Evolutionary conservation across 345 rosid species (phyloP).

Genomic region (Raphanus raphanistrum): DNA sequence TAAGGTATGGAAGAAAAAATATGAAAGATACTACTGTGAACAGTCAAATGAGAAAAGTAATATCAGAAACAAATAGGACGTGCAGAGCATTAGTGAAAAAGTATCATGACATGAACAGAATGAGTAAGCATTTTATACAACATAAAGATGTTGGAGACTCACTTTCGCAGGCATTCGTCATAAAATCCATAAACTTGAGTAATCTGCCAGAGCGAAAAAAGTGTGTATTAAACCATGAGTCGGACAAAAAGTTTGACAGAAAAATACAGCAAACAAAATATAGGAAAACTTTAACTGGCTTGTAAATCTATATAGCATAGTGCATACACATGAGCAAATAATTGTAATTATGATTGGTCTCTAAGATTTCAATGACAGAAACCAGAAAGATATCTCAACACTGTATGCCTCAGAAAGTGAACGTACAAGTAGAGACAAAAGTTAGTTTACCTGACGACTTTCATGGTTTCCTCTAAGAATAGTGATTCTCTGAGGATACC

Average conservation of each 20-base stretch:
- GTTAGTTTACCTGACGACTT: slow-evolving; percentile 71
- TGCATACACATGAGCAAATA: neutral
- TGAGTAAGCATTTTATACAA: neutral
- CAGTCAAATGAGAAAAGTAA: slow-evolving; percentile 3
- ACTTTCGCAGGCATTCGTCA: slow-evolving; percentile 97
- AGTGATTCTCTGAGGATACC: slow-evolving; percentile 75
- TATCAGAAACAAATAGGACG: neutral
- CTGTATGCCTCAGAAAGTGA: neutral
- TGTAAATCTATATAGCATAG: neutral
- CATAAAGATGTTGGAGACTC: slow-evolving; percentile 47
- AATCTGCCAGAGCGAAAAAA: slow-evolving; percentile 56
- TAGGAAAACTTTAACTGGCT: neutral
- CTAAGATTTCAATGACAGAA: neutral
- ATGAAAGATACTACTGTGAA: no score
- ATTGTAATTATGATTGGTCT: neutral
- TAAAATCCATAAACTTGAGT: slow-evolving; percentile 99
- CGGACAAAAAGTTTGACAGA: neutral
- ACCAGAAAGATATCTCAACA: neutral
- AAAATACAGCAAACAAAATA: neutral
- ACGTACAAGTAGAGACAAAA: neutral
- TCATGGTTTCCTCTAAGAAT: slow-evolving; percentile 89
- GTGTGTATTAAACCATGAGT: slow-evolving; percentile 34
- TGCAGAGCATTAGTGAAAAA: neutral
- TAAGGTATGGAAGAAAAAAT: no score
- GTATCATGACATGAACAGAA: slow-evolving; percentile 3